These are phyloP conservation scores for Caryopteris hybrid DNA, from an alignment of 305 asterid species.

Conservation along the genomic window DNA sequence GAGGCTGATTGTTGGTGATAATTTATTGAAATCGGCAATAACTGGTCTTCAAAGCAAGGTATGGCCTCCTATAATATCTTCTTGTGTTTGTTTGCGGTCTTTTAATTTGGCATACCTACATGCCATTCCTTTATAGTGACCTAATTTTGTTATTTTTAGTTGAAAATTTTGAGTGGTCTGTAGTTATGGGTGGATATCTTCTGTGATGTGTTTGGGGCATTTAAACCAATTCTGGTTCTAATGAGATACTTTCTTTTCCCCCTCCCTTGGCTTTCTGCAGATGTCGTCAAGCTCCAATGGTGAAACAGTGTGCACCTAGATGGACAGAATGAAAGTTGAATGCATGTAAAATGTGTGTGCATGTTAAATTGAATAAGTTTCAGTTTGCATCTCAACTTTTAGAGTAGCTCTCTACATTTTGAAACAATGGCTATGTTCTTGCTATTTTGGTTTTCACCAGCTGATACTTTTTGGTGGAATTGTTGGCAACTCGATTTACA, in stretches of 20 bases:
- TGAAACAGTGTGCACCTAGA: slow-evolving; percentile 24
- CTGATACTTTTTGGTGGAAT: not conserved
- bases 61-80: not conserved
- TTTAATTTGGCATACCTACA: not conserved
- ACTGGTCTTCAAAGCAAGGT: slow-evolving; percentile 63
- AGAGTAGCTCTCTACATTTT: not conserved
- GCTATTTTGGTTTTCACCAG: not conserved
- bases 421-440: not conserved
- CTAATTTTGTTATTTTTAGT: not conserved
- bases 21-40: slow-evolving; percentile 51
- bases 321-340: not conserved
- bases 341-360: not conserved
- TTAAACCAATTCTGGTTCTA: not conserved
- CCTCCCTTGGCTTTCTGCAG: slow-evolving; percentile 28
- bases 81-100: not conserved
- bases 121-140: not conserved
- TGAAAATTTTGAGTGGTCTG: not conserved
- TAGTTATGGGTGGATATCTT: not conserved
- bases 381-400: not conserved
- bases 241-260: too few relatives aligned
- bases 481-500: not conserved
- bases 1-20: slow-evolving; percentile 73
- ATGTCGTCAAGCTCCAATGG: slow-evolving; percentile 25
- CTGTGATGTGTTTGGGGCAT: not conserved
- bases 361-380: slow-evolving; percentile 2